Evolutionary conservation across 2,329 filamentous ascomycete species (phyloP).

Genomic region (Tolypocladium album): DNA sequence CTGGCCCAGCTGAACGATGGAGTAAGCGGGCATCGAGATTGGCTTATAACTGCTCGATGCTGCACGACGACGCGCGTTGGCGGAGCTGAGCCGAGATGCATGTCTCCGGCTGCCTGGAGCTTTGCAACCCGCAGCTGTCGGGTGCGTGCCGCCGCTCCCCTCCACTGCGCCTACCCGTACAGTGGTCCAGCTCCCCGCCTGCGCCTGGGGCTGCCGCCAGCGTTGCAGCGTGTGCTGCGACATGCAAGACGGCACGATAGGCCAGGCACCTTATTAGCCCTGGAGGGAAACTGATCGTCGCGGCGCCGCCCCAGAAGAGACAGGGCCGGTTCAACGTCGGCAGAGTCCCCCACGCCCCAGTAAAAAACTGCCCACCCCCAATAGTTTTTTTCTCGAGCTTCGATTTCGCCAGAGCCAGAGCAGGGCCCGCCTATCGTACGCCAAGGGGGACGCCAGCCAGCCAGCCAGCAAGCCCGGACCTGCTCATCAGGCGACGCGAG

Average conservation of each 20-base stretch:
- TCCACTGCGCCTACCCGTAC: neutral
- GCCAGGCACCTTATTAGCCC: no score
- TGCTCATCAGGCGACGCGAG: neutral
- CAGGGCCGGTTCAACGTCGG: neutral
- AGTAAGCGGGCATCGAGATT: neutral
- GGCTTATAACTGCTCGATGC: neutral
- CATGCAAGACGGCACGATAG: no score
- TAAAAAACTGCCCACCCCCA: neutral
- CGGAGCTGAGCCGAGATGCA: no score
- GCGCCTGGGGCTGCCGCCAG: neutral
- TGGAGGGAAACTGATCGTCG: neutral
- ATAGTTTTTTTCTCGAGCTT: neutral
- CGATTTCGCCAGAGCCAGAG: neutral
- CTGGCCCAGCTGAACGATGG: neutral
- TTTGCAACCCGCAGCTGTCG: neutral
- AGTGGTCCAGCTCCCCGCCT: neutral
- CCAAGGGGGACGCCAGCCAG: neutral
- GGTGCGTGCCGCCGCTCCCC: no score
- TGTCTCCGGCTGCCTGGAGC: neutral
- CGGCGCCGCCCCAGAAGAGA: no score
- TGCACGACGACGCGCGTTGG: neutral
- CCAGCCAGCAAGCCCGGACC: neutral
- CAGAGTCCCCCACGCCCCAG: neutral
- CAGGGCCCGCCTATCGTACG: neutral
- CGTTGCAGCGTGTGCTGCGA: neutral